These are phyloP conservation scores for Paspalum vaginatum DNA, from an alignment of 176 grass and related monocot species.

Conservation along the genomic window DNA sequence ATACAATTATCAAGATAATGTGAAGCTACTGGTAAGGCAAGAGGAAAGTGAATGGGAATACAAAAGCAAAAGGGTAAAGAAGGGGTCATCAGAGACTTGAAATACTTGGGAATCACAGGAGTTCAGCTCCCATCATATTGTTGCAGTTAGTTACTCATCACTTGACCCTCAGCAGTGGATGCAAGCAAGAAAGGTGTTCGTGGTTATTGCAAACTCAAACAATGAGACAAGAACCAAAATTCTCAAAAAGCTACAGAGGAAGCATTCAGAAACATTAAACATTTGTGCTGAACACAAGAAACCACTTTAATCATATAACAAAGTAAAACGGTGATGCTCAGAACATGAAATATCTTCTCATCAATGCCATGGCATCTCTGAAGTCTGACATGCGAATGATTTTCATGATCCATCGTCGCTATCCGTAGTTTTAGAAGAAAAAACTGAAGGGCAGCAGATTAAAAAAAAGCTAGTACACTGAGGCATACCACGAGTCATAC, in stretches of 20 bases:
- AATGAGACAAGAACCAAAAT: background rate
- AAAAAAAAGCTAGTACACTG: too few species aligned
- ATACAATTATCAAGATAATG: too few species aligned
- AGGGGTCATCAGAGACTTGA: constrained; percentile 46
- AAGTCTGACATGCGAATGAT: constrained; percentile 52
- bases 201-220: background rate
- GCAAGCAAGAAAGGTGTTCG: background rate
- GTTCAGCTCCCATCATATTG: constrained; percentile 33
- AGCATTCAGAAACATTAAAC: background rate
- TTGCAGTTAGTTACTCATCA: constrained; percentile 37
- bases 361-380: constrained; percentile 50
- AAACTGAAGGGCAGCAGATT: background rate
- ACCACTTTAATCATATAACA: background rate
- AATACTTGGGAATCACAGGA: constrained; percentile 39
- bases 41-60: background rate
- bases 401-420: constrained; percentile 32
- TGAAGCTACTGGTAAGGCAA: too few species aligned
- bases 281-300: background rate
- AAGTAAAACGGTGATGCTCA: background rate
- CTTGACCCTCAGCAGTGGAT: background rate
- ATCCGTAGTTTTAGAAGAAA: rapidly evolving
- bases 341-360: constrained; percentile 48
- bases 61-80: background rate
- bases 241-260: background rate
- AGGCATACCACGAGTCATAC: background rate